phyloP scores from a whole-genome alignment of 805 yeast species.

The Saccharomycopsis guyanensis region DNA sequence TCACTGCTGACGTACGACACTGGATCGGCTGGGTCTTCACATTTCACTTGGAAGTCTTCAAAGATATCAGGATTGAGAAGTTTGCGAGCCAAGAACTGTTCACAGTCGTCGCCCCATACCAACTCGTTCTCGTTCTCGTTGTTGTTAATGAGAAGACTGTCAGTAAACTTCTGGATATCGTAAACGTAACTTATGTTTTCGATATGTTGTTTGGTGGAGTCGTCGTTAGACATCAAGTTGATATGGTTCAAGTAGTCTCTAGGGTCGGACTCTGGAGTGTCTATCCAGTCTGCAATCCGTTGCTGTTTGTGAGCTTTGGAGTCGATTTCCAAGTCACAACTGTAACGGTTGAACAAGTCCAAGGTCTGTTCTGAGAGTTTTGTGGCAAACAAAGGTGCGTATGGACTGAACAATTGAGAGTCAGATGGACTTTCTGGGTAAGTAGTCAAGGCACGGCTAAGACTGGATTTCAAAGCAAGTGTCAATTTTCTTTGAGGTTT shows the following conservation, averaged over 20 bases:
- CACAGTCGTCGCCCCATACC: slow-evolving; percentile 19
- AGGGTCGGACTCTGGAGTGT: neutral
- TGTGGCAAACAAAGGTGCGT: neutral
- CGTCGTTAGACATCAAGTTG: neutral
- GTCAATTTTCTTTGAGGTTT: too few relatives aligned
- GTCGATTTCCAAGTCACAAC: too few relatives aligned
- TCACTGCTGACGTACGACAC: too few relatives aligned
- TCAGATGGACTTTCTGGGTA: too few relatives aligned
- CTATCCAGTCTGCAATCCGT: too few relatives aligned
- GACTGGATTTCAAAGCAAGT: too few relatives aligned
- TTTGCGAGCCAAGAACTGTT: slow-evolving; percentile 7
- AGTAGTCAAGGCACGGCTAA: too few relatives aligned
- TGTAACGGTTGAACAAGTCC: neutral
- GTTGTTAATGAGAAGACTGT: neutral
- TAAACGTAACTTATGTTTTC: slow-evolving; percentile 19
- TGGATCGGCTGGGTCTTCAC: too few relatives aligned
- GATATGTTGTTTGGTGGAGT: slow-evolving; percentile 15
- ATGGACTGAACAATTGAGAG: too few relatives aligned
- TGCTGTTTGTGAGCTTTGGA: too few relatives aligned
- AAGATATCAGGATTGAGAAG: too few relatives aligned
- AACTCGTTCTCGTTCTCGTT: slow-evolving; percentile 6
- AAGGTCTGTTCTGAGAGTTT: neutral
- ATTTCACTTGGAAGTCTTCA: too few relatives aligned
- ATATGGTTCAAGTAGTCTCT: slow-evolving; percentile 11
- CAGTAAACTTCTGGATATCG: slow-evolving; percentile 9